These are phyloP conservation scores for Salix udensis DNA, from an alignment of 345 rosid genomes.

Conservation along the genomic window DNA sequence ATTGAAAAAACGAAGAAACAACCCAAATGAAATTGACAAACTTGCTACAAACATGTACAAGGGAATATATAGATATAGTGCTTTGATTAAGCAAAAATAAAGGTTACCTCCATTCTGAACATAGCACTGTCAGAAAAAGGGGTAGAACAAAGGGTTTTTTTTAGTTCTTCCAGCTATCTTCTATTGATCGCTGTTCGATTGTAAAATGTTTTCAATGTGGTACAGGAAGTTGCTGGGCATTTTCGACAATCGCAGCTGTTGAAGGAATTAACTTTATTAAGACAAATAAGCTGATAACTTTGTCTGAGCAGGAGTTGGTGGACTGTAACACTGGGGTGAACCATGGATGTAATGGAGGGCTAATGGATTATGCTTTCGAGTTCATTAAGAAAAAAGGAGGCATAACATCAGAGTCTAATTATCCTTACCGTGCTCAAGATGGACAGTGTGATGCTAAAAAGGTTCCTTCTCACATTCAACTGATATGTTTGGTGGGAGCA, in stretches of 20 bases:
- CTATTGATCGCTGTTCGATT: no score
- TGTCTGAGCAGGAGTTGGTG: conserved; percentile 60
- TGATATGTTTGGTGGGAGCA: not conserved
- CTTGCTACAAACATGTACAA: not conserved
- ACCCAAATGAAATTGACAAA: no score
- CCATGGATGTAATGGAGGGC: conserved; percentile 50
- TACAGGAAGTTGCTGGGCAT: conserved; percentile 80
- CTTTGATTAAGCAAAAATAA: not conserved
- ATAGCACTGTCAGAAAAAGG: no score
- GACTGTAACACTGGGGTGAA: conserved; percentile 40
- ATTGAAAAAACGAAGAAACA: no score
- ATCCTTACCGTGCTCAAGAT: conserved; percentile 49
- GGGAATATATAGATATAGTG: not conserved
- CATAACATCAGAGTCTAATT: conserved; percentile 44
- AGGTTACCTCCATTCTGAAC: no score
- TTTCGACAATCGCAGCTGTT: conserved; percentile 61
- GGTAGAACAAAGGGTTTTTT: no score
- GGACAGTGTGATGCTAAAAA: conserved; percentile 39
- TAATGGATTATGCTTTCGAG: conserved; percentile 65
- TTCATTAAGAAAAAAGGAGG: conserved; percentile 46
- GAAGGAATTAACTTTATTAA: conserved; percentile 49
- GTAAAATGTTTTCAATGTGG: no score
- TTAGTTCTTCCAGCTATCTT: no score
- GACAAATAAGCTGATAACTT: conserved; percentile 22
- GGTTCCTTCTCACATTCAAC: conserved; percentile 4